Evolutionary conservation across 2,329 filamentous ascomycete species (phyloP).

Genomic region (Fusarium sp.): DNA sequence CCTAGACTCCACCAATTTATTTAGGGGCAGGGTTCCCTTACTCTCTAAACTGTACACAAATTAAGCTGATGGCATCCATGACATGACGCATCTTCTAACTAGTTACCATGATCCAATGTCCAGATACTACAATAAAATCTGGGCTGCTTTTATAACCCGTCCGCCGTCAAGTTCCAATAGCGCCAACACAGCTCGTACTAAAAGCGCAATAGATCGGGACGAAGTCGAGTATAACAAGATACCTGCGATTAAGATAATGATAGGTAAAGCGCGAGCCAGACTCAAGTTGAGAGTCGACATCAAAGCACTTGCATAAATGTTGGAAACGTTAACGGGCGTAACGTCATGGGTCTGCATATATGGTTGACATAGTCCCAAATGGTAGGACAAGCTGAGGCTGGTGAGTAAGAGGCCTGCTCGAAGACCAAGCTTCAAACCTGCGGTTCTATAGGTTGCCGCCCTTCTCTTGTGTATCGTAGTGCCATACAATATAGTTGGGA

Average conservation of each 20-base stretch:
- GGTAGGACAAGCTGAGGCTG: background rate
- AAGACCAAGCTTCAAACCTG: conserved; percentile 4
- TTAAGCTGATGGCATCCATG: background rate
- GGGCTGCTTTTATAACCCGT: conserved; percentile 33
- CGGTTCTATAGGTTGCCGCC: conserved; percentile 73
- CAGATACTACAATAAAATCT: conserved; percentile 49
- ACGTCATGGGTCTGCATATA: conserved; percentile 34
- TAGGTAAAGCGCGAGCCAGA: conserved; percentile 13
- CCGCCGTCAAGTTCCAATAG: conserved; percentile 36
- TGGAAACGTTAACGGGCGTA: conserved; percentile 41
- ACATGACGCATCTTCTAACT: conserved; percentile 14
- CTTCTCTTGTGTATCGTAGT: conserved; percentile 97
- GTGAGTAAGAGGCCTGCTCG: conserved; percentile 13
- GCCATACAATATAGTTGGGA: conserved; percentile 98
- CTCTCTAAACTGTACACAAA: conserved; percentile 26
- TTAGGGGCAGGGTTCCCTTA: conserved; percentile 22
- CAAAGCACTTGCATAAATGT: conserved; percentile 14
- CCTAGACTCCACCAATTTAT: conserved; percentile 33
- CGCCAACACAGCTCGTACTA: conserved; percentile 37
- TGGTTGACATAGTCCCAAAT: conserved; percentile 14
- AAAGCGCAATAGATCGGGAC: conserved; percentile 22
- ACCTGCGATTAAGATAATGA: conserved; percentile 3
- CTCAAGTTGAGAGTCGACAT: conserved; percentile 6
- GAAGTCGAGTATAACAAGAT: conserved; percentile 10
- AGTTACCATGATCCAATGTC: conserved; percentile 48